These are phyloP conservation scores for Cubamyces lactineus DNA, from an alignment of 768 basidiomycete species.

Conservation along the genomic window DNA sequence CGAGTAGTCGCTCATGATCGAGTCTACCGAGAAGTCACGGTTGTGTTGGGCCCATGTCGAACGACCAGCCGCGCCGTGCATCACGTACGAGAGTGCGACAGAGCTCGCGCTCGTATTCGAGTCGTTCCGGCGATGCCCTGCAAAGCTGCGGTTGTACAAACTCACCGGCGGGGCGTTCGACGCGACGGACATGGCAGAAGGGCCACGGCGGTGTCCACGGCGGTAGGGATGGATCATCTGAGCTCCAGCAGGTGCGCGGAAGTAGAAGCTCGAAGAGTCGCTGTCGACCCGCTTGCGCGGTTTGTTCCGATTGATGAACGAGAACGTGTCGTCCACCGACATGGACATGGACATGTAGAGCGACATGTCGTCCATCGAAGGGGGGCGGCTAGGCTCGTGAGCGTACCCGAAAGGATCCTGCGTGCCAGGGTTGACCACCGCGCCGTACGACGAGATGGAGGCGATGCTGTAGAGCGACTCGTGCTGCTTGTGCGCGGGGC, in stretches of 20 bases:
- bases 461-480: conserved; percentile 75
- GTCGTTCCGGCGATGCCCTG: conserved; percentile 52
- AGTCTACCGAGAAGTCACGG: conserved; percentile 64
- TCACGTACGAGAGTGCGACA: conserved; percentile 56
- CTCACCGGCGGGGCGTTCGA: conserved; percentile 71
- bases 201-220: conserved; percentile 61
- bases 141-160: conserved; percentile 69
- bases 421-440: conserved; percentile 61
- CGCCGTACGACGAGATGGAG: conserved; percentile 79
- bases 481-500: conserved; percentile 45
- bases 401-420: conserved; percentile 78
- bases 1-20: conserved; percentile 66
- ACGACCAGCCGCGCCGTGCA: conserved; percentile 55
- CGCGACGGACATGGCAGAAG: conserved; percentile 52
- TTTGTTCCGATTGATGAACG: conserved; percentile 49
- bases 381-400: conserved; percentile 53
- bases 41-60: conserved; percentile 63
- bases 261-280: conserved; percentile 80
- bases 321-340: conserved; percentile 73
- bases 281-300: conserved; percentile 66
- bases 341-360: conserved; percentile 57
- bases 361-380: conserved; percentile 50
- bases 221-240: conserved; percentile 38
- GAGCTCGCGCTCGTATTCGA: conserved; percentile 64
- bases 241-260: conserved; percentile 46